A percentile compares a stretch with the other conserved stretches of the same genome.
Evolutionary conservation across 2,329 filamentous ascomycete genomes (phyloP).

Genomic region (Podosphaera leucotricha): DNA sequence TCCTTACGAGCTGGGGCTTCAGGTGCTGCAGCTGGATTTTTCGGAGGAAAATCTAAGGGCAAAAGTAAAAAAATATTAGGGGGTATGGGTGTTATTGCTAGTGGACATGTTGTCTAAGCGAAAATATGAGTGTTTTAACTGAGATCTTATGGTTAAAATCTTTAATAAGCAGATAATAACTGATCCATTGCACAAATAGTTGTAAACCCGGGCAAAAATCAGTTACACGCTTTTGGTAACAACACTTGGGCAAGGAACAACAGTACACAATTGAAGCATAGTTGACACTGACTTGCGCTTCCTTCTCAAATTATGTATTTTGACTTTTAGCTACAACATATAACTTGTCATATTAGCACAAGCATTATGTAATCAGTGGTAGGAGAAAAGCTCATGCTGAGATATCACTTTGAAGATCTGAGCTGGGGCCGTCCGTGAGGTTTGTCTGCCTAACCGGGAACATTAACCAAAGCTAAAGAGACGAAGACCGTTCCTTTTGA

Average conservation of each 20-base stretch:
- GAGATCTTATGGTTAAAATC: background rate
- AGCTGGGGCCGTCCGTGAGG: no score
- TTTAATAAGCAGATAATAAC: background rate
- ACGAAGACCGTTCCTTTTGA: no score
- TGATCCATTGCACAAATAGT: background rate
- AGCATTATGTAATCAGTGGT: no score
- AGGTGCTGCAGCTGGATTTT: background rate
- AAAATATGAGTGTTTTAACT: background rate
- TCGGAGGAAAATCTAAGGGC: conserved; percentile 1
- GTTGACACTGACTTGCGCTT: background rate
- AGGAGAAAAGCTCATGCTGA: no score
- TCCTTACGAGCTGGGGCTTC: background rate
- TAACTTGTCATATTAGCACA: background rate
- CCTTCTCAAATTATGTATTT: background rate
- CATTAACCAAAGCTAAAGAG: no score
- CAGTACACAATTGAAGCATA: background rate
- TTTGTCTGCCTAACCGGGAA: no score
- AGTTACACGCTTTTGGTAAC: background rate
- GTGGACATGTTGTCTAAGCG: background rate
- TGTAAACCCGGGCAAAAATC: background rate
- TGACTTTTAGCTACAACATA: background rate
- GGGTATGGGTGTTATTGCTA: background rate
- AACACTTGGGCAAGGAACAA: background rate
- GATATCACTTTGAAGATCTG: no score
- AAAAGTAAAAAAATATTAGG: conserved; percentile 3